A percentile compares a stretch with the other conserved stretches of the same genome.
Evolutionary conservation across 2,329 filamentous ascomycete species (phyloP).

Genomic region (Fonsecaea pedrosoi): DNA sequence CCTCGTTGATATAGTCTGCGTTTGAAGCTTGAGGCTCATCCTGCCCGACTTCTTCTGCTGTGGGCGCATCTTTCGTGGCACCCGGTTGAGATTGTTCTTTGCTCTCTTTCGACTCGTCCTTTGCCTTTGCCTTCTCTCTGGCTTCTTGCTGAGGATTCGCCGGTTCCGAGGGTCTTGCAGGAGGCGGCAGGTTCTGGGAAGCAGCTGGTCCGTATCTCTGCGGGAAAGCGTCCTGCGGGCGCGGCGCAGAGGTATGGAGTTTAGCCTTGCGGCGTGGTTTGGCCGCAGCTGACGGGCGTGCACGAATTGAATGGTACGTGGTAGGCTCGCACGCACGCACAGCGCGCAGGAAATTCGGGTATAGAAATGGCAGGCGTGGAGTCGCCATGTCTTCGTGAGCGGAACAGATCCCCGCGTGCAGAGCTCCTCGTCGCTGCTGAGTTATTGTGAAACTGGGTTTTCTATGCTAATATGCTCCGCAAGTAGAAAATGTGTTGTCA

Average conservation of each 20-base stretch:
- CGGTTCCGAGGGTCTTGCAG: conserved; percentile 42
- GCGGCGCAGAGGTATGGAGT: conserved; percentile 48
- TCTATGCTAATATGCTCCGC: not conserved
- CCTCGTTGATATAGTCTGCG: conserved; percentile 32
- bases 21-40: conserved; percentile 35
- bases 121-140: conserved; percentile 27
- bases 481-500: conserved; percentile 1
- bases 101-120: conserved; percentile 16
- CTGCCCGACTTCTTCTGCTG: conserved; percentile 30
- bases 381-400: conserved; percentile 60
- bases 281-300: conserved; percentile 41
- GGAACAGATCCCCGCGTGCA: not conserved
- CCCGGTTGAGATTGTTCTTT: conserved; percentile 12
- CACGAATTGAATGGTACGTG: conserved; percentile 52
- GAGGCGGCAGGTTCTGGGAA: conserved; percentile 50
- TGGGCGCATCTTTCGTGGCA: conserved; percentile 15
- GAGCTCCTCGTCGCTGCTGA: not conserved
- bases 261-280: conserved; percentile 41
- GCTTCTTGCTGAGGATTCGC: conserved; percentile 18
- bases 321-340: conserved; percentile 57
- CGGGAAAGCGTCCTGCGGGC: conserved; percentile 50
- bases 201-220: conserved; percentile 56
- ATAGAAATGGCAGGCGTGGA: conserved; percentile 70
- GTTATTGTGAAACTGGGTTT: conserved; percentile 2
- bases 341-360: conserved; percentile 69